Evolutionary conservation across 2,329 filamentous ascomycete species (phyloP).

Genomic region (Fusarium napiforme): DNA sequence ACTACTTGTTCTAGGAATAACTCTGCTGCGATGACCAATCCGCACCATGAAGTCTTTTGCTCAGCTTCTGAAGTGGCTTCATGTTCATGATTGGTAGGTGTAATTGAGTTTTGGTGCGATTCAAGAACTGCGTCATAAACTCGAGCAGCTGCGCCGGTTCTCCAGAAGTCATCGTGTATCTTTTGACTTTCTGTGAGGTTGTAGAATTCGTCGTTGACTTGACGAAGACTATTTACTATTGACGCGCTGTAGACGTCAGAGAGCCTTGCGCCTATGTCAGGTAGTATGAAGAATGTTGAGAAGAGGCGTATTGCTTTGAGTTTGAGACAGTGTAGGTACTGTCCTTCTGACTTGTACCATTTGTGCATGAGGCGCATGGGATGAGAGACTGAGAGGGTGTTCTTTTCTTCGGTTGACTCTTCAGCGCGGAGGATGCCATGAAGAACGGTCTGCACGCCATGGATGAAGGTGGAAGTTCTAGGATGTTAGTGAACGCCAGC

Average conservation of each 20-base stretch:
- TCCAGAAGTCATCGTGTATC: conserved; percentile 6
- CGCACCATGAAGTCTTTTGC: conserved; percentile 3
- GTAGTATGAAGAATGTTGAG: conserved; percentile 7
- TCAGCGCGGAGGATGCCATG: neutral
- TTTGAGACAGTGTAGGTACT: neutral
- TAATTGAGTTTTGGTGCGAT: neutral
- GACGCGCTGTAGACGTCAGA: neutral
- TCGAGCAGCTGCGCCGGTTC: neutral
- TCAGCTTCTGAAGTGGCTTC: neutral
- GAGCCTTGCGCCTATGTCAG: neutral
- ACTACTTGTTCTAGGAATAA: conserved; percentile 6
- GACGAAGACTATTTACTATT: neutral
- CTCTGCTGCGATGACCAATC: neutral
- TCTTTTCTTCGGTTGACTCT: fast-evolving
- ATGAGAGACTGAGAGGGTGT: fast-evolving
- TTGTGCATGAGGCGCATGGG: neutral
- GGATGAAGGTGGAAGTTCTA: neutral
- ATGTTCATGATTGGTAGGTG: fast-evolving
- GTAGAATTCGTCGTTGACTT: neutral
- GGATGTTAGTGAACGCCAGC: fast-evolving
- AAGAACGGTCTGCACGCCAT: neutral
- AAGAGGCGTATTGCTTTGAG: conserved; percentile 16
- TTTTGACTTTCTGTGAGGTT: neutral
- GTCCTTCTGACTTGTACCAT: neutral
- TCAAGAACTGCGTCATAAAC: neutral